phyloP scores from a whole-genome alignment of 2,329 filamentous ascomycete species.

The Ramichloridium luteum region DNA sequence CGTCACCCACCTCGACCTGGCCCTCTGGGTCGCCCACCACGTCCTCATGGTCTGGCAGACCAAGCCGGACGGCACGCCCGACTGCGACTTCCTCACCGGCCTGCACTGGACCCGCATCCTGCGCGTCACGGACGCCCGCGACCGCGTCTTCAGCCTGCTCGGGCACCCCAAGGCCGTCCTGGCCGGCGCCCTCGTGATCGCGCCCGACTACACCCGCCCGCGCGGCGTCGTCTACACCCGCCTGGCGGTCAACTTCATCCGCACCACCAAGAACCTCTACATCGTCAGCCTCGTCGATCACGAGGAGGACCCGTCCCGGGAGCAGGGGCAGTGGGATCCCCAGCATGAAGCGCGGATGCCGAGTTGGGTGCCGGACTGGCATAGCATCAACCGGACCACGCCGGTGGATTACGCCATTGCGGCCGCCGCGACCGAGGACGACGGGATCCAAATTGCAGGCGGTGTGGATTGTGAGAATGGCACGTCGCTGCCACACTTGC shows the following conservation, averaged over 20 bases:
- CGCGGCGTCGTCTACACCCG: not conserved
- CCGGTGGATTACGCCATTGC: not conserved
- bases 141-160: not conserved
- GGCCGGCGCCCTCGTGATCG: not conserved
- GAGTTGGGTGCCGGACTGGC: not conserved
- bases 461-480: slow-evolving; percentile 1
- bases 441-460: not conserved
- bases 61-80: not conserved
- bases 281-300: not conserved
- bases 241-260: not conserved
- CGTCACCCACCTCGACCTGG: not conserved
- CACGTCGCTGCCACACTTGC: not conserved
- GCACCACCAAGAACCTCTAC: not conserved
- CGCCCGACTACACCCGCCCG: not conserved
- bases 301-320: not conserved
- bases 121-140: not conserved
- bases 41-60: not conserved
- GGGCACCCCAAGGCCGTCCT: not conserved
- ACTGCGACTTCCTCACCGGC: slow-evolving; percentile 1
- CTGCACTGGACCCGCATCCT: not conserved
- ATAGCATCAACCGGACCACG: slow-evolving; percentile 1
- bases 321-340: not conserved
- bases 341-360: not conserved
- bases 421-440: not conserved
- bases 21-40: not conserved